A percentile compares a stretch with the other conserved stretches of the same genome.
These are phyloP conservation scores for Ganoderma meredithae DNA, from an alignment of 1,284 basidiomycete species.

Conservation along the genomic window DNA sequence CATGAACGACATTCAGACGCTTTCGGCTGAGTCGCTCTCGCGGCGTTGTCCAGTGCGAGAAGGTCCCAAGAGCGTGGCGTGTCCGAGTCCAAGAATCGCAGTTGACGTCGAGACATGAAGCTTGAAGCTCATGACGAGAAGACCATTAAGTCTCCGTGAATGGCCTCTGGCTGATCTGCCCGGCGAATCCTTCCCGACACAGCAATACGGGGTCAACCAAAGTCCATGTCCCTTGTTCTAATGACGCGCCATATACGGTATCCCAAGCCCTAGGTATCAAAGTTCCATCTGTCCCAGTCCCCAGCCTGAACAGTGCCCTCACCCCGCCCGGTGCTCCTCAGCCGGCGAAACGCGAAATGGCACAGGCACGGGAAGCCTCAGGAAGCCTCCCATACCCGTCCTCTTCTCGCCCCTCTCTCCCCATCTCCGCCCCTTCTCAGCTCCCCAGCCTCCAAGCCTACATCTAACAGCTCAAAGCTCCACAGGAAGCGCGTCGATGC, in stretches of 20 bases:
- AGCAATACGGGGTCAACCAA: neutral
- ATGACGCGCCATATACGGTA: neutral
- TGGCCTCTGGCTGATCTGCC: neutral
- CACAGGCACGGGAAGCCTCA: neutral
- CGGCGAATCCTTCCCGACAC: neutral
- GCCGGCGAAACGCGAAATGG: neutral
- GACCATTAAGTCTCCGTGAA: neutral
- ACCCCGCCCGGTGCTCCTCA: neutral
- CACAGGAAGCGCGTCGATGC: conserved; percentile 66
- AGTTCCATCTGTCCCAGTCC: neutral
- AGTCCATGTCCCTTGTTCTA: neutral
- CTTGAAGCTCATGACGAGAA: neutral
- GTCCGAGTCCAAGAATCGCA: neutral
- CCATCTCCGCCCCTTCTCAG: neutral
- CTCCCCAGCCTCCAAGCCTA: neutral
- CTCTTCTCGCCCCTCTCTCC: neutral
- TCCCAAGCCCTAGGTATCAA: neutral
- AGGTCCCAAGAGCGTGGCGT: neutral
- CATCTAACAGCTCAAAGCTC: conserved; percentile 51
- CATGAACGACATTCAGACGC: neutral
- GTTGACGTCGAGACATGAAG: neutral
- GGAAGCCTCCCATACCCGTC: neutral
- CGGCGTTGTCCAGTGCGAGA: neutral
- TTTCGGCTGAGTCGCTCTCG: neutral
- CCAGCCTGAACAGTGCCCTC: neutral